Evolutionary conservation across 2,329 filamentous ascomycete genomes (phyloP).

Genomic region (Rhinocladiella similis): DNA sequence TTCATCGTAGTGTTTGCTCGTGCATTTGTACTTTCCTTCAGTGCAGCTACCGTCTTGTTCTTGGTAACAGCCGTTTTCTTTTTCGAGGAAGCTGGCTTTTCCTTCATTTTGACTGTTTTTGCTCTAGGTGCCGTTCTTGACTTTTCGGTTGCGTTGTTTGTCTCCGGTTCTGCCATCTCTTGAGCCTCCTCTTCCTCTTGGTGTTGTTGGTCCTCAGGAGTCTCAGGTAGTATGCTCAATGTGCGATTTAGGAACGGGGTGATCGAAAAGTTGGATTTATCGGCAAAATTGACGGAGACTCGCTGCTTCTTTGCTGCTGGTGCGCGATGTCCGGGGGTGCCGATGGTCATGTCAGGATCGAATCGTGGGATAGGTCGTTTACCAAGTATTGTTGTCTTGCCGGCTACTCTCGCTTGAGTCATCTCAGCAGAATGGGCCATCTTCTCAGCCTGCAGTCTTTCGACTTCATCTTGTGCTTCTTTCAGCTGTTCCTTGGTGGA

Average conservation of each 20-base stretch:
- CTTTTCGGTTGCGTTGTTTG: constrained; percentile 2
- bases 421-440: constrained; percentile 33
- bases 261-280: constrained; percentile 91
- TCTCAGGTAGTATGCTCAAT: constrained; percentile 56
- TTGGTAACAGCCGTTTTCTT: background rate
- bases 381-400: constrained; percentile 32
- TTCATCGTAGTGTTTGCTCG: constrained; percentile 37
- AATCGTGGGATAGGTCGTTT: constrained; percentile 47
- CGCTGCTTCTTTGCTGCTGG: constrained; percentile 57
- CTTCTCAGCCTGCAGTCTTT: constrained; percentile 41
- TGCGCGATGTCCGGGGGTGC: constrained; percentile 51
- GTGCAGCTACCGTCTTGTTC: constrained; percentile 9
- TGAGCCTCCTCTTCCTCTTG: constrained; percentile 33
- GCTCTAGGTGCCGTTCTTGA: background rate
- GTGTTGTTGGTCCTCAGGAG: constrained; percentile 25
- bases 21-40: constrained; percentile 43
- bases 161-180: constrained; percentile 20
- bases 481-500: constrained; percentile 72
- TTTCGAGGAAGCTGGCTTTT: constrained; percentile 7
- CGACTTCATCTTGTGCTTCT: constrained; percentile 58
- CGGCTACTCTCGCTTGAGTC: constrained; percentile 24
- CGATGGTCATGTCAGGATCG: constrained; percentile 48
- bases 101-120: constrained; percentile 10
- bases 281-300: constrained; percentile 65
- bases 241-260: constrained; percentile 87